Percentiles rank a stretch among this genome's conserved stretches.
Conservation (phyloP, 345 rosid genomes). For the Dovyalis caffra region DNA sequence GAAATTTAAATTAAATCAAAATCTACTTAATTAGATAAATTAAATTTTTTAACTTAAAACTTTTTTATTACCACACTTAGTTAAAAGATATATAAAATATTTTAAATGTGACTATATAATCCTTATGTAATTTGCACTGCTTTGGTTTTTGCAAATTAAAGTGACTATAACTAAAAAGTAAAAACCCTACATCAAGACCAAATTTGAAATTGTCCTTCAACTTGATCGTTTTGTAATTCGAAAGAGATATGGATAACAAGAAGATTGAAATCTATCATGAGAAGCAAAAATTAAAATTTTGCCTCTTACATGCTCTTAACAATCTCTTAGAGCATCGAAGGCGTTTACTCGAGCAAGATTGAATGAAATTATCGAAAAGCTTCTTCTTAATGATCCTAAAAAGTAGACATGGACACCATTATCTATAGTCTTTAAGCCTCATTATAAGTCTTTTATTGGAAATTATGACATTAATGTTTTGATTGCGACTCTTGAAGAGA, state of each 20-base stretch:
- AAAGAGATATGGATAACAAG: constrained; percentile 33
- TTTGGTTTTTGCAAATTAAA: not conserved
- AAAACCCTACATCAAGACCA: too few species aligned
- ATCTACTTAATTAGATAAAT: too few species aligned
- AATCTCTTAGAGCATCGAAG: constrained; percentile 76
- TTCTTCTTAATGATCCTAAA: constrained; percentile 56
- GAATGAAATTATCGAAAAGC: constrained; percentile 59
- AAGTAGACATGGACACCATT: constrained; percentile 65
- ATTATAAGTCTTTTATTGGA: constrained; percentile 72
- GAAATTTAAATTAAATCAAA: too few species aligned
- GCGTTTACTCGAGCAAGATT: constrained; percentile 62
- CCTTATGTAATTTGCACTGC: too few species aligned
- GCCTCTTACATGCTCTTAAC: constrained; percentile 86
- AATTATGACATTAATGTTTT: constrained; percentile 87
- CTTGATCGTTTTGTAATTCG: not conserved
- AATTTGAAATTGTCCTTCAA: too few species aligned
- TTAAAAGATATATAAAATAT: too few species aligned
- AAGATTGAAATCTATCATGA: constrained; percentile 66
- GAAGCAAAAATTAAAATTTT: constrained; percentile 73
- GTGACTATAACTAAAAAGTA: too few species aligned
- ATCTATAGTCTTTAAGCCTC: constrained; percentile 72
- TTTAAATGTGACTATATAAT: too few species aligned
- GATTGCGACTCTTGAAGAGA: constrained; percentile 65
- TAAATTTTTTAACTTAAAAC: too few species aligned
- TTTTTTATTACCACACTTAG: too few species aligned